Percentiles rank a stretch among this genome's conserved stretches.
These are phyloP conservation scores for Lepraria neglecta DNA, from an alignment of 495 filamentous ascomycete genomes.

Conservation along the genomic window DNA sequence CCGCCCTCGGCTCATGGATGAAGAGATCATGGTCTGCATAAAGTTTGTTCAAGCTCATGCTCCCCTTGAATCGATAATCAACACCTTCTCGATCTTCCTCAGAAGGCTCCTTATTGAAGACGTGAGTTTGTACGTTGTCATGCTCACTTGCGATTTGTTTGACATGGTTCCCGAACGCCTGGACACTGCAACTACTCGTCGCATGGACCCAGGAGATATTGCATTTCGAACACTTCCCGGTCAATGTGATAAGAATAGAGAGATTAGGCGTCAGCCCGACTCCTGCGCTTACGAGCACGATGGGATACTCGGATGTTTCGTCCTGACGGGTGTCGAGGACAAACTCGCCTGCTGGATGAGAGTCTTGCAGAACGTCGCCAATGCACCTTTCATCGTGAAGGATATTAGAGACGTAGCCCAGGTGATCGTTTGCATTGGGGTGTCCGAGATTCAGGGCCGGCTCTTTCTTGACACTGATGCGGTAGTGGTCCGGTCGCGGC, in stretches of 20 bases:
- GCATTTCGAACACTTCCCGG: constrained; percentile 38
- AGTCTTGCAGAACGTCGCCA: constrained; percentile 56
- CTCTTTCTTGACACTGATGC: constrained; percentile 67
- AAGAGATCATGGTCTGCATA: constrained; percentile 46
- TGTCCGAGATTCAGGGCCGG: constrained; percentile 42
- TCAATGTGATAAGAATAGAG: constrained; percentile 57
- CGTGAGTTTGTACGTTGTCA: constrained; percentile 36
- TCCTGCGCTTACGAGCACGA: constrained; percentile 66
- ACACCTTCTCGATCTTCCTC: constrained; percentile 37
- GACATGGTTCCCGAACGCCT: constrained; percentile 51
- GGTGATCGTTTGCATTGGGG: constrained; percentile 39
- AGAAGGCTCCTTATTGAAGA: constrained; percentile 33
- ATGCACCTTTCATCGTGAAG: constrained; percentile 55
- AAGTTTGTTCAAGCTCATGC: constrained; percentile 51
- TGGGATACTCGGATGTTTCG: constrained; percentile 33
- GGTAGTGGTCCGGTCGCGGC: constrained; percentile 53
- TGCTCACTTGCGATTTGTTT: constrained; percentile 38
- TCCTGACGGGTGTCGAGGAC: constrained; percentile 46
- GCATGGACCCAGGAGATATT: constrained; percentile 59
- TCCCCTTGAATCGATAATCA: constrained; percentile 47
- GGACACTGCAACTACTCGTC: constrained; percentile 41
- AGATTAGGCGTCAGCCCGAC: constrained; percentile 64
- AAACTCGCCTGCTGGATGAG: constrained; percentile 67
- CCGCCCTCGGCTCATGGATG: constrained; percentile 45
- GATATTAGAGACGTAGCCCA: constrained; percentile 65